These are phyloP conservation scores for Pisolithus thermaeus DNA, from an alignment of 1,284 basidiomycete species.

Conservation along the genomic window DNA sequence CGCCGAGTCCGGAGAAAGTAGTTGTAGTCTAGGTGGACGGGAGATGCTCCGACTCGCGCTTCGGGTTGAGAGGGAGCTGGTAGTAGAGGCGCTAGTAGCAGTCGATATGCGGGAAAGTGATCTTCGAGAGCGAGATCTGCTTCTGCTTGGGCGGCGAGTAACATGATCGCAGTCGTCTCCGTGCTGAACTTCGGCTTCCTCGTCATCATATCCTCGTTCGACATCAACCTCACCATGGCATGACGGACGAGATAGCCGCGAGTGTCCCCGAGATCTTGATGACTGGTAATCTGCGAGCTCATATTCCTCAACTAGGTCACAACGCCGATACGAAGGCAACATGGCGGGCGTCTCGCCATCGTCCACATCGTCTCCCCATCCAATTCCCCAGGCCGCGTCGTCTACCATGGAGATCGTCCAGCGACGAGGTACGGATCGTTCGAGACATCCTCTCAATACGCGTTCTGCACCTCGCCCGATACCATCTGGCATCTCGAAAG, in stretches of 20 bases:
- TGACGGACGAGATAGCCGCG: slow-evolving; percentile 4
- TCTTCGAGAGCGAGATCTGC: slow-evolving; percentile 24
- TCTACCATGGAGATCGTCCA: slow-evolving; percentile 77
- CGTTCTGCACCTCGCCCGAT: slow-evolving; percentile 68
- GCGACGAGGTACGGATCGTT: slow-evolving; percentile 49
- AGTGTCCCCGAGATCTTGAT: slow-evolving; percentile 14
- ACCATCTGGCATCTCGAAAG: slow-evolving; percentile 49
- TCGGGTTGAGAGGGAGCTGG: slow-evolving; percentile 28
- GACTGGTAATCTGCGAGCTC: slow-evolving; percentile 21
- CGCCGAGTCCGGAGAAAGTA: slow-evolving; percentile 11
- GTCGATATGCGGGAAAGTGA: slow-evolving; percentile 40
- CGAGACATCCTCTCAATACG: slow-evolving; percentile 71
- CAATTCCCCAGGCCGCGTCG: slow-evolving; percentile 74
- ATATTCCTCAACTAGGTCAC: slow-evolving; percentile 17
- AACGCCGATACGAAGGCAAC: slow-evolving; percentile 21
- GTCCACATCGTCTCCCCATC: slow-evolving; percentile 54
- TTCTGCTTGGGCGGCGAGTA: slow-evolving; percentile 2
- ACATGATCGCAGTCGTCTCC: background rate
- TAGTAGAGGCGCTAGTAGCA: slow-evolving; percentile 18
- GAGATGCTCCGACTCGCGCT: slow-evolving; percentile 28
- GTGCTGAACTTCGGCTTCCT: background rate
- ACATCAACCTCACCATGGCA: too few species aligned
- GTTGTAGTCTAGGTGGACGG: slow-evolving; percentile 15
- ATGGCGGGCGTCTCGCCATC: slow-evolving; percentile 1
- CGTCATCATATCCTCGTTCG: too few species aligned